Conservation (phyloP, 306 rosid genomes). For the Rosa rugosa region DNA sequence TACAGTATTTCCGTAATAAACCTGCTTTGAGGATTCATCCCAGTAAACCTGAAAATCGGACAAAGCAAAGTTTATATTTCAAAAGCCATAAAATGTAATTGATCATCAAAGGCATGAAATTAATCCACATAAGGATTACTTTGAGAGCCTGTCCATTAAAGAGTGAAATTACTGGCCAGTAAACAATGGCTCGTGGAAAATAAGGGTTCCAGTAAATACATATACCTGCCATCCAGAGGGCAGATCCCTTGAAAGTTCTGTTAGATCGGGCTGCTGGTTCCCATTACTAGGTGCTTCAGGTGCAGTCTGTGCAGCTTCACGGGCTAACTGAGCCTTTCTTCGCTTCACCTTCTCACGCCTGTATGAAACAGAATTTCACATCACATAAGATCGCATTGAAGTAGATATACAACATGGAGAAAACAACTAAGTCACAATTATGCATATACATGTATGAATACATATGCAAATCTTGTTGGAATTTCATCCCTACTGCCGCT, state of each 20-base stretch:
- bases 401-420: background rate
- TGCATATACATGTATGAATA: too few relatives aligned
- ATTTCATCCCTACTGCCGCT: background rate
- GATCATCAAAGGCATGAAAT: background rate
- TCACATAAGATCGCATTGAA: background rate
- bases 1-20: slow-evolving; percentile 69
- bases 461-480: background rate
- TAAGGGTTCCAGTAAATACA: background rate
- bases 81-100: background rate
- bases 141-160: background rate
- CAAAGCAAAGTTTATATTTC: background rate
- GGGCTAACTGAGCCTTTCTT: slow-evolving; percentile 67
- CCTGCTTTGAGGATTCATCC: slow-evolving; percentile 79
- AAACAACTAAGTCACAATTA: background rate
- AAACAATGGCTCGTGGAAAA: background rate
- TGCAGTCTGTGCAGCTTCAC: slow-evolving; percentile 31
- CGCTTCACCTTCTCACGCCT: slow-evolving; percentile 93
- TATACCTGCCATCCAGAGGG: slow-evolving; percentile 88
- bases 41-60: slow-evolving; percentile 61
- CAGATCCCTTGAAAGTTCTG: slow-evolving; percentile 62
- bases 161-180: background rate
- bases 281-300: slow-evolving; percentile 40
- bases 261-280: slow-evolving; percentile 54
- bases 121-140: background rate
- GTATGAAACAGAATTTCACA: slow-evolving; percentile 13